Base-by-base conservation (phyloP, 1,284 basidiomycete species). In the Afroboletus lepidellus region DNA sequence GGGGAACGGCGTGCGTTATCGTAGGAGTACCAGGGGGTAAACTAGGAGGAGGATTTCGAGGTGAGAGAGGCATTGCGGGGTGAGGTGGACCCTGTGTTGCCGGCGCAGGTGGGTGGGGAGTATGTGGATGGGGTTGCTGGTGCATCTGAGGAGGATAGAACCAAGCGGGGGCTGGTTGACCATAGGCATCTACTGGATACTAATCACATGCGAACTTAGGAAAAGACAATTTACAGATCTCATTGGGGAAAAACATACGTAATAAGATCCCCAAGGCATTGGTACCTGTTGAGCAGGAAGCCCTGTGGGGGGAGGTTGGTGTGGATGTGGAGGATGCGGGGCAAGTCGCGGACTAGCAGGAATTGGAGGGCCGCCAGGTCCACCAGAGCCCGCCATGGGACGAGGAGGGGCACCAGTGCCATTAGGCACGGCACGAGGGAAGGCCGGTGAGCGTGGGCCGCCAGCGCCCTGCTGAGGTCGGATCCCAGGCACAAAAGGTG, bases 11-110 rank as follows among this genome's bases (percentile, higher is more conserved):
- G 56, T 85, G 84, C 1, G 79, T 56, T 41, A 80, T 72, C 0
- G 83, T 85, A 9, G 86, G 87, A 2, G 87, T 88, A 30, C 80
- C 81, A 23, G 85, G 65, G n/a, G 66, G 83, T 18, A 87, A 70
- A 37, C 70, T 74, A 8, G 79, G 73, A 16, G 81, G 80, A 11
- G 65, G 74, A 61, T 78, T 81, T 56, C 84, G 80, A 21, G 86
- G 87, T 11, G 85, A 88, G 73, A 87, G 79, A 5, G 79, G 72
- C 68, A 81, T 74, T 20, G 67, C 69, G 27, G 70, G 65, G 23
- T 77, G 74, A 30, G 72, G 72, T 13, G 74, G 70, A n/a, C 72
- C 73, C 41, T 74, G 74, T 24, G 69, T 65, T 12, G 57, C 18
- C 18, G 57, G 53, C 2, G 54, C 48, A 29, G 63, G 60, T 6